Percentiles rank a stretch among this genome's conserved stretches.
phyloP scores from a whole-genome alignment of 2,329 filamentous ascomycete species.

The Sordariomycetes sp. region DNA sequence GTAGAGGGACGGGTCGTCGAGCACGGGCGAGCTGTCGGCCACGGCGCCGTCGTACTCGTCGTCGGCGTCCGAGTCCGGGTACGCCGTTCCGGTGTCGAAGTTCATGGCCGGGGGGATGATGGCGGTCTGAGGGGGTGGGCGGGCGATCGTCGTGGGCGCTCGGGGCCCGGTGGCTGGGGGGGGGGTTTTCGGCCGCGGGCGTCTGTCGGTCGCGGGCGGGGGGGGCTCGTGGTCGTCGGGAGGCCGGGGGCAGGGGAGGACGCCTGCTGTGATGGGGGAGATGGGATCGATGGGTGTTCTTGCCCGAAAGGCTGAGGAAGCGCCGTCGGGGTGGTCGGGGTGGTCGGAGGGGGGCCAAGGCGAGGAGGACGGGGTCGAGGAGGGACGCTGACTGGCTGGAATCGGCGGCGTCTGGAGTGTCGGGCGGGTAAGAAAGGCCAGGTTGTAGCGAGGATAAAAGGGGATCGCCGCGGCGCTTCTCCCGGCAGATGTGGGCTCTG shows the following conservation, averaged over 20 bases:
- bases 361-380: background rate
- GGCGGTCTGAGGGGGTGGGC: background rate
- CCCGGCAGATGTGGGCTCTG: background rate
- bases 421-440: background rate
- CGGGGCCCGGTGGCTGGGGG: background rate
- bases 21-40: slow-evolving; percentile 55
- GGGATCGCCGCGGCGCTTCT: background rate
- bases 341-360: background rate
- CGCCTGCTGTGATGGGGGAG: background rate
- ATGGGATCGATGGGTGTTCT: too few species aligned
- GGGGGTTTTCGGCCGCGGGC: background rate
- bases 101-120: slow-evolving; percentile 29
- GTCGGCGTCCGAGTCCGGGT: slow-evolving; percentile 71
- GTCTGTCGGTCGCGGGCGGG: background rate
- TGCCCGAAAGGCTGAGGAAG: too few species aligned
- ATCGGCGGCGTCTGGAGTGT: background rate
- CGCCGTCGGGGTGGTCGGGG: too few species aligned
- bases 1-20: slow-evolving; percentile 62
- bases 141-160: background rate
- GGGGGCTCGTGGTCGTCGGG: background rate
- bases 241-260: background rate
- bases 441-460: background rate
- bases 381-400: background rate
- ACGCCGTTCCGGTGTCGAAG: slow-evolving; percentile 57
- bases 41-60: slow-evolving; percentile 74